These are phyloP conservation scores for Dalechampia spathulata DNA, from an alignment of 441 rosid genomes.

Conservation along the genomic window DNA sequence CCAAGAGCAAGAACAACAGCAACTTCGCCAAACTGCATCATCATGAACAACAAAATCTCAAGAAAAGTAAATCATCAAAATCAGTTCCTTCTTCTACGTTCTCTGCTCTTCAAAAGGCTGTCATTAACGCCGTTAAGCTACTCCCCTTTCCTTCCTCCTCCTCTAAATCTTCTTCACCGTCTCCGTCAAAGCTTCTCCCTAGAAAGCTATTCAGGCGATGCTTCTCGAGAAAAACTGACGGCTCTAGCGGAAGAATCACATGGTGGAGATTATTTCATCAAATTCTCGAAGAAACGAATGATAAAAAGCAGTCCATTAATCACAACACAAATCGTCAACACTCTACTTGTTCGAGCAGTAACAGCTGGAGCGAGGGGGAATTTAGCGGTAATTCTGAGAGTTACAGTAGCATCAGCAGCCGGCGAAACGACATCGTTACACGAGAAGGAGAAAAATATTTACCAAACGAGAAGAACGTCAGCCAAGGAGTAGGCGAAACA, in stretches of 20 bases:
- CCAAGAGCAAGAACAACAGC: too few species aligned
- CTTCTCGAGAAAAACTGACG: slow-evolving; percentile 2
- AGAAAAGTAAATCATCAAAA: slow-evolving; percentile 7
- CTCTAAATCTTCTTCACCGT: slow-evolving; percentile 23
- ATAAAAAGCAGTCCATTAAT: slow-evolving; percentile 19
- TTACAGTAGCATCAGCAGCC: not conserved
- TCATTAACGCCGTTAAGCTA: slow-evolving; percentile 48
- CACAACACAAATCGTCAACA: slow-evolving; percentile 1
- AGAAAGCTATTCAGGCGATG: slow-evolving; percentile 26
- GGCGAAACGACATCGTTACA: slow-evolving; percentile 16
- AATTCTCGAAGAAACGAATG: slow-evolving; percentile 29
- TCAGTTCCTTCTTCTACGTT: slow-evolving; percentile 22
- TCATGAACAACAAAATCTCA: slow-evolving; percentile 20
- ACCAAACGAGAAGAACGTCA: slow-evolving; percentile 16
- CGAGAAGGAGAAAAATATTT: slow-evolving; percentile 5
- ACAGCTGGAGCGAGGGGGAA: slow-evolving; percentile 41
- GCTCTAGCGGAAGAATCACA: slow-evolving; percentile 13
- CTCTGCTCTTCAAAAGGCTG: slow-evolving; percentile 47
- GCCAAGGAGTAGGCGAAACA: slow-evolving; percentile 31
- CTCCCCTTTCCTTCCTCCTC: slow-evolving; percentile 30
- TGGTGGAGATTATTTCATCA: slow-evolving; percentile 27
- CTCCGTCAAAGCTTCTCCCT: slow-evolving; percentile 18
- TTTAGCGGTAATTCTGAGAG: slow-evolving; percentile 24
- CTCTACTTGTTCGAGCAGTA: slow-evolving; percentile 23
- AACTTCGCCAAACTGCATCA: too few species aligned